Conservation (phyloP, 1,284 basidiomycete species). For the Ustilago crameri region DNA sequence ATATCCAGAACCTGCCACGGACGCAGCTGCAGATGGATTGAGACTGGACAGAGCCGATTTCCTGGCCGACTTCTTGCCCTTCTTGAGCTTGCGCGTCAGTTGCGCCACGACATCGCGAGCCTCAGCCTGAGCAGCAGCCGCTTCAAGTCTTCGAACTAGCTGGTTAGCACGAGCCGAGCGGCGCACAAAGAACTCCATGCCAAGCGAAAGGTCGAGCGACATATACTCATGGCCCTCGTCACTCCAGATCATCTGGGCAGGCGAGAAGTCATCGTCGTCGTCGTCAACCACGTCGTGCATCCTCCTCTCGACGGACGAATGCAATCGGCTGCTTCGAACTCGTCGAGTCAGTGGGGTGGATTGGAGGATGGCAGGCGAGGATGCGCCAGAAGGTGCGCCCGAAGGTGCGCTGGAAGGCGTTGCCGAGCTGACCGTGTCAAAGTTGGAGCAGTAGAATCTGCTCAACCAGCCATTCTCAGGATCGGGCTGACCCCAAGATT, state of each 20-base stretch:
- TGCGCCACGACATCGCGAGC: slow-evolving; percentile 44
- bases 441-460: slow-evolving; percentile 60
- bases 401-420: slow-evolving; percentile 37
- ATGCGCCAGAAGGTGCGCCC: slow-evolving; percentile 11
- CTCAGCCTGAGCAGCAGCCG: slow-evolving; percentile 45
- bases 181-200: slow-evolving; percentile 63
- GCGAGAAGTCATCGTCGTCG: slow-evolving; percentile 35
- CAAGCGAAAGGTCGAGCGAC: slow-evolving; percentile 54
- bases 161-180: slow-evolving; percentile 58
- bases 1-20: slow-evolving; percentile 36
- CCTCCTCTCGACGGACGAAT: slow-evolving; percentile 41
- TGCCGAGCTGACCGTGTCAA: slow-evolving; percentile 42
- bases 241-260: slow-evolving; percentile 55
- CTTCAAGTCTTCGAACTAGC: slow-evolving; percentile 58
- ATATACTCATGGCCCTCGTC: slow-evolving; percentile 61
- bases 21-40: slow-evolving; percentile 35
- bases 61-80: slow-evolving; percentile 33
- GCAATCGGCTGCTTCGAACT: slow-evolving; percentile 33
- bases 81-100: slow-evolving; percentile 43
- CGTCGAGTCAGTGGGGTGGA: slow-evolving; percentile 47
- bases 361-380: slow-evolving; percentile 43
- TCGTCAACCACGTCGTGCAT: slow-evolving; percentile 46
- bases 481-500: slow-evolving; percentile 56
- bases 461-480: slow-evolving; percentile 62
- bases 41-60: slow-evolving; percentile 38